A percentile compares a stretch with the other conserved stretches of the same genome.
These are phyloP conservation scores for Sphaerobolus stellatus DNA, from an alignment of 1,284 basidiomycete species.

Conservation along the genomic window DNA sequence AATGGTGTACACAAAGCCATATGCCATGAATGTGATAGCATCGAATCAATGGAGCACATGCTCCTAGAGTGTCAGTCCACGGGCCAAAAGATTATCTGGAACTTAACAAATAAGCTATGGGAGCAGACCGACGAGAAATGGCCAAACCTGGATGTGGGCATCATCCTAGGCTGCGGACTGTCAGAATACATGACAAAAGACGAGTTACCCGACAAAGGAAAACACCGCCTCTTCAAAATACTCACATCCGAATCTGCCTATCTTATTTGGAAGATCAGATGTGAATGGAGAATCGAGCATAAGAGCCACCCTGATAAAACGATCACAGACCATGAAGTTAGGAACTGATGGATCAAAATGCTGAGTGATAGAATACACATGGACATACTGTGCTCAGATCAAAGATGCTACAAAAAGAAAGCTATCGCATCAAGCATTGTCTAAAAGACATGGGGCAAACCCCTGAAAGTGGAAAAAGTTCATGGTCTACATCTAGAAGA, in stretches of 20 bases:
- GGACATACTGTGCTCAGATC: neutral
- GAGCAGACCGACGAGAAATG: neutral
- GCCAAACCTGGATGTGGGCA: neutral
- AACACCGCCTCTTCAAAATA: neutral
- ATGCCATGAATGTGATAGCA: neutral
- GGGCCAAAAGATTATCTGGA: neutral
- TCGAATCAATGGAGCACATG: neutral
- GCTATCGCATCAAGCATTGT: neutral
- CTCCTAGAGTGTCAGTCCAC: neutral
- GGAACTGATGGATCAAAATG: neutral
- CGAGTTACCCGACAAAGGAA: neutral
- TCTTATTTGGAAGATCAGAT: neutral
- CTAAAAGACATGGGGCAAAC: constrained; percentile 1
- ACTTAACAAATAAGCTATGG: neutral
- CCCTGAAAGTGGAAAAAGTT: constrained; percentile 1
- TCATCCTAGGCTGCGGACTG: neutral
- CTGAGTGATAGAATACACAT: neutral
- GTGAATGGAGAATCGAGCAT: neutral
- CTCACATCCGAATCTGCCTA: neutral
- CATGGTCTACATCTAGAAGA: neutral
- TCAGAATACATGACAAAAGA: neutral
- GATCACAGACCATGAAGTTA: neutral
- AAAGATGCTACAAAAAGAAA: neutral
- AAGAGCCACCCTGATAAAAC: neutral
- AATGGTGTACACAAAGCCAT: neutral